Percentiles rank a stretch among this genome's conserved stretches.
Evolutionary conservation across 192 early-diverging fungal species (phyloP).

Genomic region (Umbelopsis sp.): DNA sequence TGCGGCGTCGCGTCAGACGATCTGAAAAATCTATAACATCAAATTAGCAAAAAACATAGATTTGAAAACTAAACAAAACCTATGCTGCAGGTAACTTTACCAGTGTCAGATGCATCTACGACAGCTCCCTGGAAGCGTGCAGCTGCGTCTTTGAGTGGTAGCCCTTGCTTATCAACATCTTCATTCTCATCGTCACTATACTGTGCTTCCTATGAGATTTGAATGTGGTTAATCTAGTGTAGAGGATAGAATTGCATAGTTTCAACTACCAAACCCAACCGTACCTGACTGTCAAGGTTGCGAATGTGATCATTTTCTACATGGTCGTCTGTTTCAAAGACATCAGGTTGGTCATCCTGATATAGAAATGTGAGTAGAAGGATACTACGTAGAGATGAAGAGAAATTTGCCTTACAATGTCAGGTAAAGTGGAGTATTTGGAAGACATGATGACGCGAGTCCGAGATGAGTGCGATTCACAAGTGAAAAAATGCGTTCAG

Average conservation of each 20-base stretch:
- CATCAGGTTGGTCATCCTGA: slow-evolving; percentile 78
- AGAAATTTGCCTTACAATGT: slow-evolving; percentile 60
- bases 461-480: neutral
- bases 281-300: slow-evolving; percentile 37
- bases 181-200: slow-evolving; percentile 61
- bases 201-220: slow-evolving; percentile 2
- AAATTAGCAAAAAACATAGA: slow-evolving; percentile 4
- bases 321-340: slow-evolving; percentile 80
- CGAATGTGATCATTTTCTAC: slow-evolving; percentile 16
- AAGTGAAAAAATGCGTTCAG: no score
- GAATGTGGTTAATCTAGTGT: neutral
- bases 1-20: slow-evolving; percentile 53
- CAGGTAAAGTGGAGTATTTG: slow-evolving; percentile 79
- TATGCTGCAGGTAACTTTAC: slow-evolving; percentile 37
- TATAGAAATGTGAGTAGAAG: neutral
- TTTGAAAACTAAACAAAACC: neutral
- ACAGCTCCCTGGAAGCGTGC: slow-evolving; percentile 57
- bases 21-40: slow-evolving; percentile 56
- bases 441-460: slow-evolving; percentile 44
- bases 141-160: slow-evolving; percentile 58
- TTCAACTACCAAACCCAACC: neutral
- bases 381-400: neutral
- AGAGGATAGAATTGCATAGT: neutral
- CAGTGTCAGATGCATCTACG: slow-evolving; percentile 52
- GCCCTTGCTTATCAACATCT: slow-evolving; percentile 53